Evolutionary conservation across 306 rosid genomes (phyloP).

Genomic region (Vigna radiata): DNA sequence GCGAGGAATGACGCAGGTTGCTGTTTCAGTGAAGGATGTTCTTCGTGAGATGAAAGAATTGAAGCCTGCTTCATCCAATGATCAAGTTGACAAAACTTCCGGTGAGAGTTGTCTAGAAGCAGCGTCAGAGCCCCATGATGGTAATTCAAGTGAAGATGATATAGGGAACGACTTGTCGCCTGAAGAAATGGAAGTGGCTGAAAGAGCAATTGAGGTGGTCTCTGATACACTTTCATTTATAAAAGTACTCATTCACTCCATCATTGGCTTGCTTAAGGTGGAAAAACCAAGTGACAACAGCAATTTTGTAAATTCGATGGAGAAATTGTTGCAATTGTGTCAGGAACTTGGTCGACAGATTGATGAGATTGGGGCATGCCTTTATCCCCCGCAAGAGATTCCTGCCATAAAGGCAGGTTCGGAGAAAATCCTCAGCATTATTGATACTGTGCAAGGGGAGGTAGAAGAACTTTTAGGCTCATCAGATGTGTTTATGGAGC

Average conservation of each 20-base stretch:
- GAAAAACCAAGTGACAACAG: constrained; percentile 61
- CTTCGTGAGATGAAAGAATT: constrained; percentile 96
- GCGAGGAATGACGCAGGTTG: constrained; percentile 80
- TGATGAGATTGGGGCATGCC: constrained; percentile 92
- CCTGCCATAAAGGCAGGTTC: constrained; percentile 53
- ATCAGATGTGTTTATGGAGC: constrained; percentile 62
- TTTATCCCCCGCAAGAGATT: constrained; percentile 92
- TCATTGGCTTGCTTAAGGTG: constrained; percentile 73
- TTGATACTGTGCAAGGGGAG: constrained; percentile 61
- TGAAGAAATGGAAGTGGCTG: constrained; percentile 85
- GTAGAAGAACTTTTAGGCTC: constrained; percentile 57
- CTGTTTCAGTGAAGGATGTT: constrained; percentile 87
- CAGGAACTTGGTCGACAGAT: constrained; percentile 69
- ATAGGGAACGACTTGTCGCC: constrained; percentile 88
- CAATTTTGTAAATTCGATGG: constrained; percentile 67
- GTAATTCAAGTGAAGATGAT: constrained; percentile 60
- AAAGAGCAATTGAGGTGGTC: constrained; percentile 58
- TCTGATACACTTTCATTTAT: constrained; percentile 64
- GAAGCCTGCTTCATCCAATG: constrained; percentile 62
- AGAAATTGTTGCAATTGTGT: constrained; percentile 74
- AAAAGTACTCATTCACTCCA: constrained; percentile 81
- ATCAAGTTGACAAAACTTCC: constrained; percentile 42
- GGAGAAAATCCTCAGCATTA: constrained; percentile 61
- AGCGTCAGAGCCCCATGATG: constrained; percentile 49
- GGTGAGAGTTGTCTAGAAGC: constrained; percentile 43